Percentiles rank a stretch among this genome's conserved stretches.
These are phyloP conservation scores for Nemania abortiva DNA, from an alignment of 2,329 filamentous ascomycete genomes.

Conservation along the genomic window DNA sequence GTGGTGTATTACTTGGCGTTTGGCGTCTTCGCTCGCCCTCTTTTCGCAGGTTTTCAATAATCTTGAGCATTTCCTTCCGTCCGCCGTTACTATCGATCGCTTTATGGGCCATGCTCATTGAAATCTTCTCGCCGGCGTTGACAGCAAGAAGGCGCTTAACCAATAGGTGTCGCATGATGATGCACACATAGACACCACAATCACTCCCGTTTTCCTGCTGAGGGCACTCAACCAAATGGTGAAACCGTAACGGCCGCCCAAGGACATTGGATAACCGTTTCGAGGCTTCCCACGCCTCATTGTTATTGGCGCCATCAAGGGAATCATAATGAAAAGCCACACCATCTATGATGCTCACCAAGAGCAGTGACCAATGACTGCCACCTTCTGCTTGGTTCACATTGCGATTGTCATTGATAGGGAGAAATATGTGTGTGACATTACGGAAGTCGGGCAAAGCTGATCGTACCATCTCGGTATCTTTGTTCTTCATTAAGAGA, in stretches of 20 bases:
- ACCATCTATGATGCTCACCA: conserved; percentile 89
- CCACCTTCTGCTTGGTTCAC: conserved; percentile 85
- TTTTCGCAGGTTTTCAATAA: conserved; percentile 87
- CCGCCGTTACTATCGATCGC: conserved; percentile 83
- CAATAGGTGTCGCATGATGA: conserved; percentile 94
- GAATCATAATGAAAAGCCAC: conserved; percentile 98
- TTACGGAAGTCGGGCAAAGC: conserved; percentile 84
- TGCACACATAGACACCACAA: conserved; percentile 95
- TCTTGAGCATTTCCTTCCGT: conserved; percentile 89
- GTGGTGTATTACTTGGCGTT: conserved; percentile 56
- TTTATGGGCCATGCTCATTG: conserved; percentile 91
- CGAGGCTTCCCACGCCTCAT: conserved; percentile 77
- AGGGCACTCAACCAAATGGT: conserved; percentile 85
- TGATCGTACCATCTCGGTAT: conserved; percentile 67
- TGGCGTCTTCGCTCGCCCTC: conserved; percentile 82
- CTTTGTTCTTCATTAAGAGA: conserved; percentile 81
- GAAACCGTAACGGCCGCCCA: conserved; percentile 75
- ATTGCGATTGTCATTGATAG: conserved; percentile 89
- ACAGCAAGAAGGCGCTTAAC: conserved; percentile 84
- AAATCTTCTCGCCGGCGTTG: conserved; percentile 86
- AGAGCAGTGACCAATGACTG: conserved; percentile 92
- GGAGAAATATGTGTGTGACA: conserved; percentile 93
- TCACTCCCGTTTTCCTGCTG: conserved; percentile 94
- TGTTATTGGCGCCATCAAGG: conserved; percentile 78
- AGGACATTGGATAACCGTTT: conserved; percentile 78